Evolutionary conservation across 371 early-diverging fungal species (phyloP).

Genomic region (Syncephalis fuscata): DNA sequence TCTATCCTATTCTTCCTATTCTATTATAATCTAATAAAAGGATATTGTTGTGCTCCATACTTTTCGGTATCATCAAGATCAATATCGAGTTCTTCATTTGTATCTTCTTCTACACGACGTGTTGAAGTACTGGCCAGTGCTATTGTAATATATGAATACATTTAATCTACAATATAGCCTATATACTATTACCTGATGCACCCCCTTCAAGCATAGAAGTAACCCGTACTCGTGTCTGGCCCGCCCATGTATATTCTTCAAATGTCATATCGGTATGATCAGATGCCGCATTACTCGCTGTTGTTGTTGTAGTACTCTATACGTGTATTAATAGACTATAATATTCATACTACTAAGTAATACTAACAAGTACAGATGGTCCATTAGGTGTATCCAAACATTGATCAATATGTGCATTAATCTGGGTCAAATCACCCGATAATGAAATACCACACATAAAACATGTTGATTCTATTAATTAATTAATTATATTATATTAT

Average conservation of each 20-base stretch:
- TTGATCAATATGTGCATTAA: slow-evolving; percentile 52
- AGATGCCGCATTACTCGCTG: slow-evolving; percentile 5
- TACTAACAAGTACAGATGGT: neutral
- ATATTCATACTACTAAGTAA: neutral
- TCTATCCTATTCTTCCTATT: too few relatives aligned
- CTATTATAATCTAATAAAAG: too few relatives aligned
- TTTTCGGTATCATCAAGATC: slow-evolving; percentile 57
- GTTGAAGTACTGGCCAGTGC: neutral
- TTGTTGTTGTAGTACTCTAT: slow-evolving; percentile 8
- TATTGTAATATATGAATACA: neutral
- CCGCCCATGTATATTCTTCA: slow-evolving; percentile 76
- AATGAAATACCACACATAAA: slow-evolving; percentile 53
- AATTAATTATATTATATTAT: too few relatives aligned
- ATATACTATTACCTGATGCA: slow-evolving; percentile 21
- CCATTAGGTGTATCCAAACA: slow-evolving; percentile 27
- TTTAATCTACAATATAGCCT: neutral
- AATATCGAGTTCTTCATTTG: slow-evolving; percentile 63
- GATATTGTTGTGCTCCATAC: slow-evolving; percentile 56
- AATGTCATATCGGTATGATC: slow-evolving; percentile 13
- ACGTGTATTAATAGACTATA: too few relatives aligned
- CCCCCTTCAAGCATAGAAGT: slow-evolving; percentile 76
- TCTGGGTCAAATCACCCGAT: slow-evolving; percentile 31
- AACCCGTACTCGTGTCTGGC: slow-evolving; percentile 63
- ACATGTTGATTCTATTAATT: slow-evolving; percentile 29
- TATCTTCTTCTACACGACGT: slow-evolving; percentile 30